Conservation (phyloP, 108 stramenopile species). For the Conticribra guillardii region DNA sequence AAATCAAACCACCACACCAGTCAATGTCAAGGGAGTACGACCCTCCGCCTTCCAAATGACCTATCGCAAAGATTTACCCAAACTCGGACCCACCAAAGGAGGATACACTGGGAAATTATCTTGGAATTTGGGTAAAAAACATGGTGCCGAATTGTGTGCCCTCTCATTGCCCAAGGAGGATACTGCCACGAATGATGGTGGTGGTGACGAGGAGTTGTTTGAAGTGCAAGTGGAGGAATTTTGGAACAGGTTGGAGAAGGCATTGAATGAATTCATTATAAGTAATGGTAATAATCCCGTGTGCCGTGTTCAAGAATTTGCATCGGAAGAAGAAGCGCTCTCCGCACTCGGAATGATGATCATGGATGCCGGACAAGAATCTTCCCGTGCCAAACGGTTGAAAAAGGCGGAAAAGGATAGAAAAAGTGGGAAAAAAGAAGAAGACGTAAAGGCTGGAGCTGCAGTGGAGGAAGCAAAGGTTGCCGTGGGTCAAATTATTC, state of each 20-base stretch:
- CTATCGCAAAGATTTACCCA: conserved; percentile 63
- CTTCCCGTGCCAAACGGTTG: conserved; percentile 29
- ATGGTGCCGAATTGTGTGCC: conserved; percentile 45
- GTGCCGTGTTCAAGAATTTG: not conserved
- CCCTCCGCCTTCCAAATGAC: conserved; percentile 71
- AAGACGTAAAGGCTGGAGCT: not conserved
- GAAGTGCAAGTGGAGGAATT: conserved; percentile 39
- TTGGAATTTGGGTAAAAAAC: conserved; percentile 61
- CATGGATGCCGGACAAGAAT: conserved; percentile 54
- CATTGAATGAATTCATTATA: not conserved
- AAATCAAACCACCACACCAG: not conserved
- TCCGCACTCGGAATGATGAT: conserved; percentile 40
- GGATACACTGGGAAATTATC: conserved; percentile 67
- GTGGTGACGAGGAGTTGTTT: conserved; percentile 10
- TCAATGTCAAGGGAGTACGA: conserved; percentile 6
- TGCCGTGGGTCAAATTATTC: conserved; percentile 16
- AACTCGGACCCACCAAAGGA: not conserved
- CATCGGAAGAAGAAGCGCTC: conserved; percentile 45
- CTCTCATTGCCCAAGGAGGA: conserved; percentile 24
- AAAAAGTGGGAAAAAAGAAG: not conserved
- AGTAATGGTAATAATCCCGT: not conserved
- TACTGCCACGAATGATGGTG: conserved; percentile 15
- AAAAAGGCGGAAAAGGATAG: conserved; percentile 32
- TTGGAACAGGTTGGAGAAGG: conserved; percentile 44
- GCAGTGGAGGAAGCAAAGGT: not conserved